A percentile compares a stretch with the other conserved stretches of the same genome.
phyloP scores from a whole-genome alignment of 2,329 filamentous ascomycete genomes.

The Cadophora sp. region DNA sequence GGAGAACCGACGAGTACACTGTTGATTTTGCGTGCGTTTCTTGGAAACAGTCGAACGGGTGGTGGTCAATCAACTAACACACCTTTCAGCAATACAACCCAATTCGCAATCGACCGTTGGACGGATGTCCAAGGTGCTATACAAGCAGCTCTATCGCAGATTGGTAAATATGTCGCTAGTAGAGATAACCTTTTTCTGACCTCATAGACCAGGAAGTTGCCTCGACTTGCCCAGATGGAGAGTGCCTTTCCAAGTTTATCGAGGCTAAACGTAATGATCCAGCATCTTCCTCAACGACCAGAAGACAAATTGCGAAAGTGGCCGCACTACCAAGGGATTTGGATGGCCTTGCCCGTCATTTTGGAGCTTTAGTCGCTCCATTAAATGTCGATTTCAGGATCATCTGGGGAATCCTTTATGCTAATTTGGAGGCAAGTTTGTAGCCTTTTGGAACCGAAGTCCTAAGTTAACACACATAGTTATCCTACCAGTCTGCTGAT shows the following conservation, averaged over 20 bases:
- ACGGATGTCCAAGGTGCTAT: background rate
- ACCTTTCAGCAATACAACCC: background rate
- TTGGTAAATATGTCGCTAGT: no score
- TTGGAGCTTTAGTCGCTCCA: background rate
- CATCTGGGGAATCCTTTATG: constrained; percentile 18
- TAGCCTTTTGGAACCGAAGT: no score
- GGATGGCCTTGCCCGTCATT: background rate
- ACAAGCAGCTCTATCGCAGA: background rate
- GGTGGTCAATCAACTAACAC: background rate
- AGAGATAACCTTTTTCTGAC: no score
- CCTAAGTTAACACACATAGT: constrained; percentile 21
- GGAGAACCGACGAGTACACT: background rate
- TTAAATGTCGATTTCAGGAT: background rate
- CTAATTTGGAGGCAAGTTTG: background rate
- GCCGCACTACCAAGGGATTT: background rate
- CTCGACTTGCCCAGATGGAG: background rate
- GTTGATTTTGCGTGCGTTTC: background rate
- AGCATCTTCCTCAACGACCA: background rate
- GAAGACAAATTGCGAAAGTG: background rate
- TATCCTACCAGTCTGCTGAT: constrained; percentile 20
- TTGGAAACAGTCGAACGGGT: no score
- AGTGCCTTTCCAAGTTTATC: background rate
- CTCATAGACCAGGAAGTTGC: background rate
- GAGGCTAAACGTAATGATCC: background rate
- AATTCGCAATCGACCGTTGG: background rate